Evolutionary conservation across 78 protist species (phyloP).

Genomic region (Mastigamoeba balamuthi): DNA sequence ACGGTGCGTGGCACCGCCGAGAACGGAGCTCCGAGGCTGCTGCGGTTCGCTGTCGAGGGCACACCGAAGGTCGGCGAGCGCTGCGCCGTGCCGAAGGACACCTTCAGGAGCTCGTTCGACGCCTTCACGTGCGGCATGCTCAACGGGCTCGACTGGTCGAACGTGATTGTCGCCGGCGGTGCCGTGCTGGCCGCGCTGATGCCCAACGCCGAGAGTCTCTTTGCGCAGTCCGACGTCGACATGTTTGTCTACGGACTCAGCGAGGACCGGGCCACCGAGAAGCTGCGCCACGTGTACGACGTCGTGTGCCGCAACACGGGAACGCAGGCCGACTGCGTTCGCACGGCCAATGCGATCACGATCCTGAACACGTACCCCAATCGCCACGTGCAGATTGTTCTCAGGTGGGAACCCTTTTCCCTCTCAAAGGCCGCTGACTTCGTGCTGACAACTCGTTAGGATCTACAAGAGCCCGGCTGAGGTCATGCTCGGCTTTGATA

Average conservation of each 20-base stretch:
- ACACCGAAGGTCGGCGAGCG: too few relatives aligned
- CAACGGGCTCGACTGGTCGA: constrained; percentile 27
- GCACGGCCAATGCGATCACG: constrained; percentile 40
- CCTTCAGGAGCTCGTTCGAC: neutral
- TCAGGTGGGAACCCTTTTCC: neutral
- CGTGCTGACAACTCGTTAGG: too few relatives aligned
- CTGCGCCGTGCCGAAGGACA: too few relatives aligned
- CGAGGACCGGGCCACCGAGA: constrained; percentile 8
- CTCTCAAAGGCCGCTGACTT: neutral
- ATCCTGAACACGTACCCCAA: constrained; percentile 7
- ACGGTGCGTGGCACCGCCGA: too few relatives aligned
- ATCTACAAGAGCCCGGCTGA: constrained; percentile 56
- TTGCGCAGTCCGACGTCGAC: constrained; percentile 36
- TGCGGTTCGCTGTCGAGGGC: too few relatives aligned
- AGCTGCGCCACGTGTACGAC: constrained; percentile 3
- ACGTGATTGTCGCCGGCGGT: constrained; percentile 68
- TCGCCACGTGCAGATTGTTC: constrained; percentile 40
- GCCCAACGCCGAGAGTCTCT: constrained; percentile 4
- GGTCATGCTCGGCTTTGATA: constrained; percentile 38
- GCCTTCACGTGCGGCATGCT: constrained; percentile 14
- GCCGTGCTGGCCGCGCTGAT: constrained; percentile 29
- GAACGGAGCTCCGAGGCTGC: too few relatives aligned
- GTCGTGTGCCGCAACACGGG: neutral
- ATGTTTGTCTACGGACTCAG: constrained; percentile 41
- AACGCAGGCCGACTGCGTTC: neutral